phyloP scores from a whole-genome alignment of 768 basidiomycete species.

The Lanmaoa pseudosensibilis region DNA sequence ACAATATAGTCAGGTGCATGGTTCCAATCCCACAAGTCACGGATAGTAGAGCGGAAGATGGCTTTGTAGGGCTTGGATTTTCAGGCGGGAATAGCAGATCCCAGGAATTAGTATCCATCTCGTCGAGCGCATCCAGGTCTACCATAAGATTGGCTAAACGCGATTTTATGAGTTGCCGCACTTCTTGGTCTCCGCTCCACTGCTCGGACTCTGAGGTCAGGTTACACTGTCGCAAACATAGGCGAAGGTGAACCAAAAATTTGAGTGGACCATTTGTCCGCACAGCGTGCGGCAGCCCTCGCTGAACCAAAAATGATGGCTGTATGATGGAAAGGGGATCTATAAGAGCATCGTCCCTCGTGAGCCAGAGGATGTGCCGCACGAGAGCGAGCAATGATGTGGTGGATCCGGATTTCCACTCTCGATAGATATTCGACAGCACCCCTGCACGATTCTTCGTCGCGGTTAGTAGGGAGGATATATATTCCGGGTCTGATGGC shows the following conservation, averaged over 20 bases:
- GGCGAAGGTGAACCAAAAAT: slow-evolving; percentile 74
- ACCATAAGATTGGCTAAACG: slow-evolving; percentile 38
- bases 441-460: slow-evolving; percentile 9
- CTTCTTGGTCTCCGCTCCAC: slow-evolving; percentile 28
- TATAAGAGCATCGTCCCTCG: slow-evolving; percentile 50
- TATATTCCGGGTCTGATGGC: slow-evolving; percentile 33
- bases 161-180: slow-evolving; percentile 39
- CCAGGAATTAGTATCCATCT: slow-evolving; percentile 22
- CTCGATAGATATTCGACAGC: slow-evolving; percentile 24
- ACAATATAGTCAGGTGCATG: slow-evolving; percentile 20
- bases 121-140: slow-evolving; percentile 44
- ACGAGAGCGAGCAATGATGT: slow-evolving; percentile 42
- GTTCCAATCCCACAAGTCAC: slow-evolving; percentile 19
- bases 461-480: slow-evolving; percentile 15
- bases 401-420: slow-evolving; percentile 32
- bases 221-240: slow-evolving; percentile 49
- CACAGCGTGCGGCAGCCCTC: slow-evolving; percentile 62
- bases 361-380: slow-evolving; percentile 48
- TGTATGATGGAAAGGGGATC: slow-evolving; percentile 84
- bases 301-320: slow-evolving; percentile 80
- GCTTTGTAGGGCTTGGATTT: slow-evolving; percentile 1
- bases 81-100: slow-evolving; percentile 24
- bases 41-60: slow-evolving; percentile 11
- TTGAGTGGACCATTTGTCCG: slow-evolving; percentile 73
- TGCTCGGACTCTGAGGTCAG: slow-evolving; percentile 4